A percentile compares a stretch with the other conserved stretches of the same genome.
These are phyloP conservation scores for Teunomyces panamensis DNA, from an alignment of 805 yeast species.

Conservation along the genomic window DNA sequence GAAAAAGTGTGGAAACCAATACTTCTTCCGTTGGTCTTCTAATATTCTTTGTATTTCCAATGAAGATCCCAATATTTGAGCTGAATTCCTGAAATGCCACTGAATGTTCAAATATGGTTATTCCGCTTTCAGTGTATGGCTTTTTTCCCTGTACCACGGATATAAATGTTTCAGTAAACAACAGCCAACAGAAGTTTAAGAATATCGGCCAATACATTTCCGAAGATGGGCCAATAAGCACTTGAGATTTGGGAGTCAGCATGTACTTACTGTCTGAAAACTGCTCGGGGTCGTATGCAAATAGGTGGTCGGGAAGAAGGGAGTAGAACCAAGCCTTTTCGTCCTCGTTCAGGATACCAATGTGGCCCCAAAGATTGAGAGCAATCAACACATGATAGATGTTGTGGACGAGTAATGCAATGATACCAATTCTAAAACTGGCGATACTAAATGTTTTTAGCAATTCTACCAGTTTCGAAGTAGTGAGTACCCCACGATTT, in stretches of 20 bases:
- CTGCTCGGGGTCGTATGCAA: constrained; percentile 22
- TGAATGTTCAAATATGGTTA: constrained; percentile 74
- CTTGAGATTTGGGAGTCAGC: constrained; percentile 25
- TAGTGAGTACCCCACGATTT: constrained; percentile 9
- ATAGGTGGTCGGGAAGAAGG: constrained; percentile 14
- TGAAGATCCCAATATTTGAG: constrained; percentile 26
- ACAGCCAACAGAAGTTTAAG: constrained; percentile 55
- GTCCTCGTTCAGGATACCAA: constrained; percentile 8
- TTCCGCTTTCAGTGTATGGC: constrained; percentile 63
- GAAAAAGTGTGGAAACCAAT: constrained; percentile 50
- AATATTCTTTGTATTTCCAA: constrained; percentile 15
- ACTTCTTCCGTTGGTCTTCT: constrained; percentile 52
- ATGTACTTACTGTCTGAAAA: constrained; percentile 23
- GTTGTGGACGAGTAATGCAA: constrained; percentile 23
- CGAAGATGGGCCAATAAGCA: constrained; percentile 48
- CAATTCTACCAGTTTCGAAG: constrained; percentile 12
- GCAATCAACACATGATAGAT: constrained; percentile 29
- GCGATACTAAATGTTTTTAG: constrained; percentile 20
- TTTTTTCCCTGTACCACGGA: constrained; percentile 52
- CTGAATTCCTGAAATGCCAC: constrained; percentile 73
- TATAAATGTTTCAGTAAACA: constrained; percentile 64
- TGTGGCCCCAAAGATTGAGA: constrained; percentile 23
- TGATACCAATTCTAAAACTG: constrained; percentile 27
- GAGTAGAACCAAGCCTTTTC: constrained; percentile 11
- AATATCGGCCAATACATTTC: constrained; percentile 58